Evolutionary conservation across 2,329 filamentous ascomycete species (phyloP).

Genomic region (Cephalotrichum gorgonifer): DNA sequence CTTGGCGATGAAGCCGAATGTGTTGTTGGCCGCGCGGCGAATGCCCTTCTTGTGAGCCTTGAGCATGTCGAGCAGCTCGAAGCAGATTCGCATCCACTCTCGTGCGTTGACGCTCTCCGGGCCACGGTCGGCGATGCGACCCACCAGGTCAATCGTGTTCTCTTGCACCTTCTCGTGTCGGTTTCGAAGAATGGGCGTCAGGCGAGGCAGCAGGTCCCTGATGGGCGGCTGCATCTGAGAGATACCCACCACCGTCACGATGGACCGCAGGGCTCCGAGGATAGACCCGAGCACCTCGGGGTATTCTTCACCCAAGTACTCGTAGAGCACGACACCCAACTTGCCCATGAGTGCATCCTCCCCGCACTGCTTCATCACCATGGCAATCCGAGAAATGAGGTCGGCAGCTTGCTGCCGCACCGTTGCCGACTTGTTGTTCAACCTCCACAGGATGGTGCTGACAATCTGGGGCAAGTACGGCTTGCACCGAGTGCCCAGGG

Average conservation of each 20-base stretch:
- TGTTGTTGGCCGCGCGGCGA: slow-evolving; percentile 95
- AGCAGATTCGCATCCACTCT: slow-evolving; percentile 99
- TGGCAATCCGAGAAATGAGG: slow-evolving; percentile 89
- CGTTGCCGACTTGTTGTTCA: slow-evolving; percentile 97
- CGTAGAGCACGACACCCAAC: slow-evolving; percentile 87
- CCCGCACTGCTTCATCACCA: slow-evolving; percentile 98
- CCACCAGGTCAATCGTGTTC: slow-evolving; percentile 96
- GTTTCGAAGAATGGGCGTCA: slow-evolving; percentile 97
- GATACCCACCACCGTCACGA: slow-evolving; percentile 96
- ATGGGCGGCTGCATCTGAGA: slow-evolving; percentile 97
- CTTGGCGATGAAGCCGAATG: slow-evolving; percentile 98
- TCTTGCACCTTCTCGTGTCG: slow-evolving; percentile 99
- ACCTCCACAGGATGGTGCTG: slow-evolving; percentile 86
- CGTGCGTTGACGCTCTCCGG: slow-evolving; percentile 93
- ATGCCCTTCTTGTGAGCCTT: slow-evolving; percentile 99
- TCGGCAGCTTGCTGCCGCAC: slow-evolving; percentile 96
- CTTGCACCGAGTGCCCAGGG: slow-evolving; percentile 86
- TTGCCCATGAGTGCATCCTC: slow-evolving; percentile 95
- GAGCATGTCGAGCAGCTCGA: slow-evolving; percentile 96
- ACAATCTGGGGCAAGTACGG: slow-evolving; percentile 95
- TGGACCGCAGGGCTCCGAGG: slow-evolving; percentile 84
- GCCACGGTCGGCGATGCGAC: slow-evolving; percentile 93
- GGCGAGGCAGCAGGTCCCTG: slow-evolving; percentile 84
- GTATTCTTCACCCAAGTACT: slow-evolving; percentile 97
- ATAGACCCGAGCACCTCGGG: slow-evolving; percentile 96